A percentile compares a stretch with the other conserved stretches of the same genome.
These are phyloP conservation scores for Byssoonygena ceratinophila DNA, from an alignment of 2,329 filamentous ascomycete genomes.

Conservation along the genomic window DNA sequence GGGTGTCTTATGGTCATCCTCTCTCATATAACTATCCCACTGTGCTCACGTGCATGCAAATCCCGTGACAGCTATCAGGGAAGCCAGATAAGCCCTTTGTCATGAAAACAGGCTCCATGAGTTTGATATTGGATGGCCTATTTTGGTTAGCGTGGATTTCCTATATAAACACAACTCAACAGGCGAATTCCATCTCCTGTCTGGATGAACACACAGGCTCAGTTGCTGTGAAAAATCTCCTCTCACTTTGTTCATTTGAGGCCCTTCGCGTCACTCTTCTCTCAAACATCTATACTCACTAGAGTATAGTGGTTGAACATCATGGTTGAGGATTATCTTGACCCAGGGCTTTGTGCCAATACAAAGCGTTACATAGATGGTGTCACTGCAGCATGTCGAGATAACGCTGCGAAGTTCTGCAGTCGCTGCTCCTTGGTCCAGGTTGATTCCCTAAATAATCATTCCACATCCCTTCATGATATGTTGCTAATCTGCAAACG, in stretches of 20 bases:
- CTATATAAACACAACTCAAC: too few relatives aligned
- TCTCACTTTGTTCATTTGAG: background rate
- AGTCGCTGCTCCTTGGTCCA: background rate
- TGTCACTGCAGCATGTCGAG: background rate
- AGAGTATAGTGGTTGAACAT: background rate
- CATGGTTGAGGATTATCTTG: background rate
- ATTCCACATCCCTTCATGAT: background rate
- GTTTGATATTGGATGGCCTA: too few relatives aligned
- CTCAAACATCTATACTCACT: background rate
- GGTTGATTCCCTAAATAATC: background rate
- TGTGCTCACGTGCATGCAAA: too few relatives aligned
- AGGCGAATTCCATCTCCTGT: background rate
- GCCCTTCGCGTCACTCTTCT: background rate
- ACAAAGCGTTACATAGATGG: background rate
- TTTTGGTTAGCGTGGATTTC: too few relatives aligned
- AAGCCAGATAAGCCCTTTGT: too few relatives aligned
- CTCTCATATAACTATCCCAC: too few relatives aligned
- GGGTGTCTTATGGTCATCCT: too few relatives aligned
- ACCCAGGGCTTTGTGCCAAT: background rate
- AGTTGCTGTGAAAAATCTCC: background rate
- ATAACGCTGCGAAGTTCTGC: background rate
- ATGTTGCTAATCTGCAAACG: background rate
- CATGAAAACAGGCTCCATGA: too few relatives aligned
- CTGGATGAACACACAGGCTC: too few relatives aligned
- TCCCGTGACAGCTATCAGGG: too few relatives aligned